Evolutionary conservation across 176 grass and related monocot species (phyloP).

Genomic region (Coix lacrymajobi): DNA sequence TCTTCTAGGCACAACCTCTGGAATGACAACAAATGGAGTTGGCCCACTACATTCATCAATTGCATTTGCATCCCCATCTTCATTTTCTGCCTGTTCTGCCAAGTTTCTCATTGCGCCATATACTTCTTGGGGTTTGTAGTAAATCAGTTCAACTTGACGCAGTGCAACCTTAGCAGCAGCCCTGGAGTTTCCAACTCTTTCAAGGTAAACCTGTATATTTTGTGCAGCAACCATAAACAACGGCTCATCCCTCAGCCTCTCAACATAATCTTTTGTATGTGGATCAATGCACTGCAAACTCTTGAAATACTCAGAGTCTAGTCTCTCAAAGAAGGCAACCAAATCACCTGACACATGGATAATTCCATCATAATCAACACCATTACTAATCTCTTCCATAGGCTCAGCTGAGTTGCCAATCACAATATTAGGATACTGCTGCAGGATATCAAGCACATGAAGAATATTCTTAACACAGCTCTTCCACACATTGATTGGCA

Average conservation of each 20-base stretch:
- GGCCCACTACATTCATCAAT: constrained; percentile 38
- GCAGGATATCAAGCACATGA: constrained; percentile 82
- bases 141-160: constrained; percentile 75
- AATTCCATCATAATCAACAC: constrained; percentile 53
- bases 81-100: constrained; percentile 43
- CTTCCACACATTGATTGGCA: constrained; percentile 91
- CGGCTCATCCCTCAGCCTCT: constrained; percentile 87
- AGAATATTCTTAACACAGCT: constrained; percentile 84
- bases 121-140: constrained; percentile 96
- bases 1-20: constrained; percentile 72
- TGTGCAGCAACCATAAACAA: constrained; percentile 82
- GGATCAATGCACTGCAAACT: constrained; percentile 80
- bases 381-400: constrained; percentile 69
- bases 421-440: constrained; percentile 81
- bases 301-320: constrained; percentile 87
- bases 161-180: constrained; percentile 77
- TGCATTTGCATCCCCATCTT: constrained; percentile 39
- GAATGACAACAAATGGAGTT: constrained; percentile 65
- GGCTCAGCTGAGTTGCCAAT: constrained; percentile 62
- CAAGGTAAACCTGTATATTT: constrained; percentile 84
- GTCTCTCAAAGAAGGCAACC: constrained; percentile 82
- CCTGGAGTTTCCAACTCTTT: constrained; percentile 63
- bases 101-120: constrained; percentile 92
- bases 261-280: constrained; percentile 80
- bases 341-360: constrained; percentile 73